These are phyloP conservation scores for Microthlaspi erraticum DNA, from an alignment of 345 rosid genomes.

Conservation along the genomic window DNA sequence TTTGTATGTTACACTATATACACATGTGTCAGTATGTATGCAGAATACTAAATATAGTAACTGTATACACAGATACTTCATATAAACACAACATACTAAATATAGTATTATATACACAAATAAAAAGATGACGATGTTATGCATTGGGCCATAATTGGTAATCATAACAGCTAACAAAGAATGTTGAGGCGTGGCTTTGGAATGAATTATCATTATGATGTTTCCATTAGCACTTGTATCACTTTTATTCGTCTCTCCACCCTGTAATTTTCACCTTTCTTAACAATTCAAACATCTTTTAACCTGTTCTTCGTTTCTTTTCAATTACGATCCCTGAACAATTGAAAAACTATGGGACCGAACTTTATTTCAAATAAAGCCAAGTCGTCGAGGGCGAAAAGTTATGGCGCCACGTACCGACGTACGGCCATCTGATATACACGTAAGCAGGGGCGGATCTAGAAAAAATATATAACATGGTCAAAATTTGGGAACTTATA, in stretches of 20 bases:
- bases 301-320: no score
- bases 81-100: conserved; percentile 20
- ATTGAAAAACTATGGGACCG: background rate
- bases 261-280: background rate
- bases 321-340: no score
- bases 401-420: conserved; percentile 32
- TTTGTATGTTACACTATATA: background rate
- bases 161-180: conserved; percentile 31
- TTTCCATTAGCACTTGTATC: conserved; percentile 29
- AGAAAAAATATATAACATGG: no score
- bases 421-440: conserved; percentile 29
- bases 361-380: background rate
- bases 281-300: no score
- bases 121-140: background rate
- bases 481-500: no score
- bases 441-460: no score
- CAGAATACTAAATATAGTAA: background rate
- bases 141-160: conserved; percentile 30
- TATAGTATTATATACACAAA: conserved; percentile 1
- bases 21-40: background rate
- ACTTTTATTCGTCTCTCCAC: background rate
- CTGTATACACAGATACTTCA: background rate
- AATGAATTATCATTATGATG: conserved; percentile 39
- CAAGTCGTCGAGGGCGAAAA: conserved; percentile 15
- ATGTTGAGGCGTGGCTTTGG: conserved; percentile 36